A percentile compares a stretch with the other conserved stretches of the same genome.
phyloP scores from a whole-genome alignment of 345 rosid genomes.

The Garcia nutans region DNA sequence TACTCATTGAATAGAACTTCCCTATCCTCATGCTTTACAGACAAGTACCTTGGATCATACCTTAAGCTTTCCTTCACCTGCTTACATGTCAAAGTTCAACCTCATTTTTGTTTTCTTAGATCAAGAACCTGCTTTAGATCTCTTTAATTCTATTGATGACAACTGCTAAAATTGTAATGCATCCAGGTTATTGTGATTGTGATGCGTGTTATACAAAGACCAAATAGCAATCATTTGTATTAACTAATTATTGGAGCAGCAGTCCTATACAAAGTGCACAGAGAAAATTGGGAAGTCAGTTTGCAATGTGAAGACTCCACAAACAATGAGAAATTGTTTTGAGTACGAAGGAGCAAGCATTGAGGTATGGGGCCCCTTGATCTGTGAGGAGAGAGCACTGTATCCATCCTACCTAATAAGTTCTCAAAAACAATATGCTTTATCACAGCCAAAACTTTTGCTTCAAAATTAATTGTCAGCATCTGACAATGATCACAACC shows the following conservation, averaged over 20 bases:
- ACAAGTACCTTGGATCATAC: conserved; percentile 80
- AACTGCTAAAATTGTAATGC: neutral
- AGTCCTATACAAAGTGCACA: neutral
- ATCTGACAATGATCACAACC: neutral
- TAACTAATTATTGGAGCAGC: neutral
- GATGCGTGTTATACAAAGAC: neutral
- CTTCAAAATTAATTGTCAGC: neutral
- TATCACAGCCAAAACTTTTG: neutral
- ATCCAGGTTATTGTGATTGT: neutral
- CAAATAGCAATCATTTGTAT: neutral
- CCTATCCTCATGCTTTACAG: conserved; percentile 76
- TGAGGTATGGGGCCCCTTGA: too few relatives aligned
- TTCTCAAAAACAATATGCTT: neutral
- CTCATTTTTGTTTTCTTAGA: conserved; percentile 1
- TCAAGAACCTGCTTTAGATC: neutral
- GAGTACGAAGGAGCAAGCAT: too few relatives aligned
- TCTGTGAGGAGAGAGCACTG: too few relatives aligned
- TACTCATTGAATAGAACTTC: conserved; percentile 78
- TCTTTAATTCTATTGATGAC: neutral
- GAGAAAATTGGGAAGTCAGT: neutral
- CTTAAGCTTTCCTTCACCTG: conserved; percentile 86
- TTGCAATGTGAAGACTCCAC: neutral
- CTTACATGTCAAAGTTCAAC: neutral
- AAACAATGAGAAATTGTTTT: neutral
- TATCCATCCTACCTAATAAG: too few relatives aligned